Evolutionary conservation across 805 yeast genomes (phyloP), one percentile per base, ranked within the genome.

Genomic region (Pichia nakasei): DNA sequence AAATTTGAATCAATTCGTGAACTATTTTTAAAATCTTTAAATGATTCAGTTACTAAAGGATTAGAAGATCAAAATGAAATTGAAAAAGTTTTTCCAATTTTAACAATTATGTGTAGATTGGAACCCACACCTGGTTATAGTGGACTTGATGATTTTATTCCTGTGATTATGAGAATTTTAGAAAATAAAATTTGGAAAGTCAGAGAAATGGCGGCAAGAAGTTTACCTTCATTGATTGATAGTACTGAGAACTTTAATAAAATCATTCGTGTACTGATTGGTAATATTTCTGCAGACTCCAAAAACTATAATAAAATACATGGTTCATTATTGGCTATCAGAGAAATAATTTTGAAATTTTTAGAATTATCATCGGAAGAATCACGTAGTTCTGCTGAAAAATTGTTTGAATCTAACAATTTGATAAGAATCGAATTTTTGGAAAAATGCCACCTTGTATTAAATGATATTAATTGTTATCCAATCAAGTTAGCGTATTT

Each of bases 161-260:
- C 71, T 0, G 58, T 73, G 19, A 62, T 85, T 15, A 51, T 66
- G 22, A 42, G 54, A 18, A 71, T 82, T 48, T 63, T 89, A 26
- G 65, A 66, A 0, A 74, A 77, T 47, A 61, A 61, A 36, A 66
- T 71, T 44, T 91, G 96, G 96, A 87, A 87, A 53, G 72, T 93
- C 9, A 72, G 98, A 49, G 96, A 89, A 56, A 75, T 85, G 76
- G 84, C 95, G 0, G 85, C 96, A 0, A 70, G 80, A 55, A 75
- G 87, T 5, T 54, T 85, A 2, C 75, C 82, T 0, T 63, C 80
- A 0, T 59, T 82, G 39, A 58, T 75, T 13, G 48, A 64, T 9
- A 51, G 55, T 1, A 65, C 61, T 1, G 57, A 63, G 9, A 53
- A 63, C 3, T 45, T 53, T 22, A 11, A 20, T 2, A 50, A 51